These are phyloP conservation scores for Parascedosporium putredinis DNA, from an alignment of 2,329 filamentous ascomycete genomes.

Conservation along the genomic window DNA sequence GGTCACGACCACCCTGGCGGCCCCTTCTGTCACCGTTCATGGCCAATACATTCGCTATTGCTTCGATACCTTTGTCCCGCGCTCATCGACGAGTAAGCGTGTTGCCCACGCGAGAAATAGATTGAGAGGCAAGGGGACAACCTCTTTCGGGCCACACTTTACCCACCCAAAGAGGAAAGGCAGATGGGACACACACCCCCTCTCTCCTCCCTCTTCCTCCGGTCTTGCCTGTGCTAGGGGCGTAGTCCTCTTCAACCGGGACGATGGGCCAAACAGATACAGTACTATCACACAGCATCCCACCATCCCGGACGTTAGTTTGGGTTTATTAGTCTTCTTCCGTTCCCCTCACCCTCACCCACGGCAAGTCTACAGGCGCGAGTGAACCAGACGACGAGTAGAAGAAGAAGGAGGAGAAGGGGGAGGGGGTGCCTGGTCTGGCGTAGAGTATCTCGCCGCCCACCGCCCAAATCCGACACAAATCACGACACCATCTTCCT, in stretches of 20 bases:
- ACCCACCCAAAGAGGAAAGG: too few species aligned
- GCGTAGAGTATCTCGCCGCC: neutral
- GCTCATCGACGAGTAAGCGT: too few species aligned
- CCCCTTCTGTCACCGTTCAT: too few species aligned
- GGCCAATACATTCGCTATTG: too few species aligned
- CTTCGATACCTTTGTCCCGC: too few species aligned
- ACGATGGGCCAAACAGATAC: neutral
- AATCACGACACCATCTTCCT: neutral
- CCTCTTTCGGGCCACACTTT: too few species aligned
- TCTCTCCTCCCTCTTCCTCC: neutral
- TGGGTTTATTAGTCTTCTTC: neutral
- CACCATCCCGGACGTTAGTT: neutral
- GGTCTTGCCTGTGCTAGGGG: neutral
- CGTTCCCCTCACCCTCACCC: neutral
- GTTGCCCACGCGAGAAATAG: too few species aligned
- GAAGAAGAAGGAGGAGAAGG: too few species aligned
- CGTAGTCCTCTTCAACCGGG: neutral
- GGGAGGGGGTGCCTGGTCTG: neutral
- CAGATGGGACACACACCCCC: neutral
- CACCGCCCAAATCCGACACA: neutral
- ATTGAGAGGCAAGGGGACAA: too few species aligned
- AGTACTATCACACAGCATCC: neutral
- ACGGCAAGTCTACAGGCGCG: too few species aligned
- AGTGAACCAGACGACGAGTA: too few species aligned
- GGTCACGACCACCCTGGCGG: too few species aligned